Conservation (phyloP, 2,329 filamentous ascomycete species). For the Epichloe elymi region DNA sequence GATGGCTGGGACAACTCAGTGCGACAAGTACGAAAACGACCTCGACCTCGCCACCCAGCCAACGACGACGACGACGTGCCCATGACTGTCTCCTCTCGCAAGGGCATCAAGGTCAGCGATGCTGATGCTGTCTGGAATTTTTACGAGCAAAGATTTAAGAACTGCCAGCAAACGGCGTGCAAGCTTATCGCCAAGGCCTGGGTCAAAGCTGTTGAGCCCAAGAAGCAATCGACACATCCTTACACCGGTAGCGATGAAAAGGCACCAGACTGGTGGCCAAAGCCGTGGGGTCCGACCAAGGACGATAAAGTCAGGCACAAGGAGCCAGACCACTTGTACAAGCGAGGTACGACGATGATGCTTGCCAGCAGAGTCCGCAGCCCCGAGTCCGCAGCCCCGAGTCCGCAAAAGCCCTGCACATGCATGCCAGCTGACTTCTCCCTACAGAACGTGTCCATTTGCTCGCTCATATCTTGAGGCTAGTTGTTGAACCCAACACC, state of each 20-base stretch:
- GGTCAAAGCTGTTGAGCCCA: slow-evolving; percentile 63
- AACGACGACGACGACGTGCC: slow-evolving; percentile 29
- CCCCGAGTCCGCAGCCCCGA: no score
- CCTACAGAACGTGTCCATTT: slow-evolving; percentile 44
- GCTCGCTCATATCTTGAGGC: slow-evolving; percentile 44
- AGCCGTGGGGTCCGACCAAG: slow-evolving; percentile 35
- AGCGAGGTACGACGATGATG: slow-evolving; percentile 38
- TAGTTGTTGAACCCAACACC: slow-evolving; percentile 38
- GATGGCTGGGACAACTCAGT: slow-evolving; percentile 20
- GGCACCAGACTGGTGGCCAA: slow-evolving; percentile 55
- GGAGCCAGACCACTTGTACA: slow-evolving; percentile 62
- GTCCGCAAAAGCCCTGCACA: no score
- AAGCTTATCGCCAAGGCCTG: slow-evolving; percentile 64
- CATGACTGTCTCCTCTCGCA: slow-evolving; percentile 26
- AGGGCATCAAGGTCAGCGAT: slow-evolving; percentile 39
- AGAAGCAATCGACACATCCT: slow-evolving; percentile 63
- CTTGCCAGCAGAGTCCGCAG: not conserved
- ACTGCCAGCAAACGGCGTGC: slow-evolving; percentile 57
- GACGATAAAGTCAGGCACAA: slow-evolving; percentile 49
- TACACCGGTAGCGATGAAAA: slow-evolving; percentile 54
- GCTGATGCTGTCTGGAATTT: slow-evolving; percentile 41
- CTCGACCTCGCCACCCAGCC: slow-evolving; percentile 21
- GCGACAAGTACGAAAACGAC: slow-evolving; percentile 17
- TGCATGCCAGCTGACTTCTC: not conserved
- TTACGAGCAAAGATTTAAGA: slow-evolving; percentile 48